Evolutionary conservation across 2,329 filamentous ascomycete genomes (phyloP), one percentile per base, ranked within the genome.

Genomic region (Dendryphion nanum): DNA sequence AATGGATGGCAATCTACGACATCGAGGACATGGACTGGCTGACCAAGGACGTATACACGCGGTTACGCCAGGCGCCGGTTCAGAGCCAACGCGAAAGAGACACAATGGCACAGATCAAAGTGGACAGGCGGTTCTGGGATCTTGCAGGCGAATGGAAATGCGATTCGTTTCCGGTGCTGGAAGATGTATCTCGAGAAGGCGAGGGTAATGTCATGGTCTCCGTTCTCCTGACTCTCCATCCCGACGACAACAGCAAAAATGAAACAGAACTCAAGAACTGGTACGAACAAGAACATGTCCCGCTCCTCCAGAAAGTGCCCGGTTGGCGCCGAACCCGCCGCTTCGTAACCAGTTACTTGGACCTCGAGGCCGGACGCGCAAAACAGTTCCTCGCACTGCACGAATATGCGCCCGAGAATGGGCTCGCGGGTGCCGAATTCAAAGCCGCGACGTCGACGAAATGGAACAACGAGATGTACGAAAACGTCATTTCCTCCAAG

Each of bases 1-100:
- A 81, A 48, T 95, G 82, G 72, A 79, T 91, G 61, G 89, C 89
- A 20, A 70, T 84, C 39, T 95, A 95, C 73, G 88, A 95, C 63
- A 80, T 93, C 48, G 82, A 79, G 21, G 81, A 83, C 58, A 87
- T 91, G 78, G 67, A 76, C 30, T 79, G 79, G 55, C 74, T 95
- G 57, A 78, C 80, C 35, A 81, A 82, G 33, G 77, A 84, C 36
- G 77, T 81, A 2, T 95, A 95, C 69, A 79, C 78, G 8, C 69
- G 71, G 12, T 70, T 89, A 32, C 77, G 85, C 19, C 78, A 75
- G 50, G 75, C 64, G 38, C 72, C 66, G 29, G 68, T 75, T 17
- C 79, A 80, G 50, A 81, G 72, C 28, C 75, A 76, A 49, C 67
- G 80, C 5, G 81, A 83, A 52, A 75, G 76, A 28, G 74, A 76